Percentiles rank a stretch among this genome's conserved stretches.
Evolutionary conservation across 768 basidiomycete genomes (phyloP).

Genomic region (Leccinum subgranulosum): DNA sequence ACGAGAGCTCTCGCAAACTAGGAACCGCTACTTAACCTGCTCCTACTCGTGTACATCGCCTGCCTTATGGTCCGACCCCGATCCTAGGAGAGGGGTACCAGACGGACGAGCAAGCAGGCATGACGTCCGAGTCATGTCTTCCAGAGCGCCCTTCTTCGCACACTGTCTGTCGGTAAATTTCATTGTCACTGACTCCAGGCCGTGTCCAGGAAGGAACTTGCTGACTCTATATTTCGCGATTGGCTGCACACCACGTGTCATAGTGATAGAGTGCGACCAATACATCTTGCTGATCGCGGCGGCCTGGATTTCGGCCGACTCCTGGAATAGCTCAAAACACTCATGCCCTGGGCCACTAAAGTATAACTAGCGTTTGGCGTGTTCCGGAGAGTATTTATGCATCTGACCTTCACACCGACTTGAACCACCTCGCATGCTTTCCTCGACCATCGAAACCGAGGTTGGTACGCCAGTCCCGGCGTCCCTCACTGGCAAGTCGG

Average conservation of each 20-base stretch:
- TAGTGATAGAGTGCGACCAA: background rate
- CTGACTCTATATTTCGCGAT: background rate
- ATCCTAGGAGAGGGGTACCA: too few relatives aligned
- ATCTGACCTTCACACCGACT: background rate
- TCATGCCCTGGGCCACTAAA: background rate
- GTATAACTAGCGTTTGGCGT: background rate
- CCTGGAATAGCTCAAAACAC: background rate
- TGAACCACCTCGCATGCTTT: conserved; percentile 14
- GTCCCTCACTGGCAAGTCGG: background rate
- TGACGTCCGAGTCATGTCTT: too few relatives aligned
- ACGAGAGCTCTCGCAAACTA: background rate
- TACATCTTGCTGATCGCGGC: background rate
- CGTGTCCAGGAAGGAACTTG: background rate
- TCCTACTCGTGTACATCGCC: too few relatives aligned
- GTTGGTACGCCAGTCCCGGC: background rate
- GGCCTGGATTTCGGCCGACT: background rate
- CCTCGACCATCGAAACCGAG: conserved; percentile 6
- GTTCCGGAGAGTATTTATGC: conserved; percentile 15
- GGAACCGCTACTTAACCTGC: background rate
- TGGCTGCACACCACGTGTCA: background rate
- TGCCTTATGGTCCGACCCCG: too few relatives aligned
- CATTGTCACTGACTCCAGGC: background rate
- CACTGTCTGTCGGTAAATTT: background rate
- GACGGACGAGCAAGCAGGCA: too few relatives aligned
- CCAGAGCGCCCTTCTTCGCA: too few relatives aligned